Base-by-base conservation (phyloP, 768 basidiomycete species). In the Termitomyces sp. region DNA sequence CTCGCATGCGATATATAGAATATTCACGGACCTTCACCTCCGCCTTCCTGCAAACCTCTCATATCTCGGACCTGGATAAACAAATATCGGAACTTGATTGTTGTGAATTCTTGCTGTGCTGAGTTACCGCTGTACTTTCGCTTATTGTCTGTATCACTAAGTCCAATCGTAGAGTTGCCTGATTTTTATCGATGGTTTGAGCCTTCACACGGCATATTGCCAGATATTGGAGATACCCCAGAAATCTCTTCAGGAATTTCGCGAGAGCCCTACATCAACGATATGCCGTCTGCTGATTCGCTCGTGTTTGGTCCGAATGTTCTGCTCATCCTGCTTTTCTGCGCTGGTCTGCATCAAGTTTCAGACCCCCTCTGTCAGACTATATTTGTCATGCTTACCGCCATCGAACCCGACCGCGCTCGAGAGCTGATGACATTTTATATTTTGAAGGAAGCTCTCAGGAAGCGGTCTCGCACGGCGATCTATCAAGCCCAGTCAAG, bases 11-110 rank as follows among this genome's bases (percentile, higher is more conserved):
- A 67, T 82, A 36, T 74, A 73, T 60, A 72, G 69, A 57, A 76
- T 80, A 8, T 81, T 82, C 63, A 76, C 73, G 33, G 79, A 82
- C 58, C 69, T 82, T 61, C 70, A 71, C 54, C 71, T 66, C 65
- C 60, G 59, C 61, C 68, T 36, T 70, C 76, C 36, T 65, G 67
- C 46, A 67, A 73, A 36, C 67, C 69, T 54, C 60, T 78, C 60
- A 15, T 64, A 65, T 54, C 35, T 62, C 32, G 51, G 57, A 44
- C 35, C 35, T 38, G 39, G 48, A 50, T 61, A 45, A 57, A 20
- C 20, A 35, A 20, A 18, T 33, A 32, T 38, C 24, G 40, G 33
- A 15, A 45, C 22, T 7, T 24, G 7, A 15, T 42, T 51, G 40
- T 13, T 44, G 4, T 56, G 22, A 40, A 54, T 0, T 22, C 11